A percentile compares a stretch with the other conserved stretches of the same genome.
Conservation (phyloP, 371 early-diverging fungal species). For the Blyttiomyces sp. region DNA sequence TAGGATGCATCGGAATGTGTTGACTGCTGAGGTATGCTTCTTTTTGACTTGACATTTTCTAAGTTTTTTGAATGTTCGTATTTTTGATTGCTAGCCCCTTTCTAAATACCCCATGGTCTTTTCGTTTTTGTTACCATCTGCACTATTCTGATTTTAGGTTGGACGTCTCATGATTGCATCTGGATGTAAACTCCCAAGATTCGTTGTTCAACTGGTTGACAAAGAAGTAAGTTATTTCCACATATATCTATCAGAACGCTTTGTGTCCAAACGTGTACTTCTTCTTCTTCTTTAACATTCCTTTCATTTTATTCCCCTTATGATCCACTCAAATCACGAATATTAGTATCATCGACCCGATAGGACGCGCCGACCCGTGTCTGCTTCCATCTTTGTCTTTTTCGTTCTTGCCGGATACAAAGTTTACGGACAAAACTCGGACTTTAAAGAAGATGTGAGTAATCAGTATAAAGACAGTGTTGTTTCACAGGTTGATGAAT, state of each 20-base stretch:
- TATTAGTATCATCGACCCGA: conserved; percentile 28
- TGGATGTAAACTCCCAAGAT: conserved; percentile 29
- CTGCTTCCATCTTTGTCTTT: conserved; percentile 31
- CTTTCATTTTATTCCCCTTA: no score
- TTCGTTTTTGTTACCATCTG: background rate
- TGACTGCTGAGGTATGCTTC: conserved; percentile 24
- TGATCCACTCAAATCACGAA: no score
- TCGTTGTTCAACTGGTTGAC: conserved; percentile 34
- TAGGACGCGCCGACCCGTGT: conserved; percentile 14
- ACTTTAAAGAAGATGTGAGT: conserved; percentile 42
- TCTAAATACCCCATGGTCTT: no score
- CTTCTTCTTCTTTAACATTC: no score
- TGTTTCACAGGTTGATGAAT: no score
- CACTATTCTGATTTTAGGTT: conserved; percentile 6
- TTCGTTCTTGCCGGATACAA: conserved; percentile 30
- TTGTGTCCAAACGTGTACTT: no score
- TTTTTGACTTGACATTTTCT: background rate
- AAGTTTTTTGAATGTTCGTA: no score
- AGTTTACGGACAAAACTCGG: conserved; percentile 25
- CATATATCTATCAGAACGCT: no score
- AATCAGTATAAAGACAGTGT: no score
- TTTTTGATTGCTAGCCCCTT: no score
- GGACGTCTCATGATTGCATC: conserved; percentile 13
- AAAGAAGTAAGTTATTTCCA: conserved; percentile 34
- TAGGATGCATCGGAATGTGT: conserved; percentile 18